Percentiles rank a stretch among this genome's conserved stretches.
Conservation (phyloP, 2,329 filamentous ascomycete genomes). For the Sporothrix inflata region DNA sequence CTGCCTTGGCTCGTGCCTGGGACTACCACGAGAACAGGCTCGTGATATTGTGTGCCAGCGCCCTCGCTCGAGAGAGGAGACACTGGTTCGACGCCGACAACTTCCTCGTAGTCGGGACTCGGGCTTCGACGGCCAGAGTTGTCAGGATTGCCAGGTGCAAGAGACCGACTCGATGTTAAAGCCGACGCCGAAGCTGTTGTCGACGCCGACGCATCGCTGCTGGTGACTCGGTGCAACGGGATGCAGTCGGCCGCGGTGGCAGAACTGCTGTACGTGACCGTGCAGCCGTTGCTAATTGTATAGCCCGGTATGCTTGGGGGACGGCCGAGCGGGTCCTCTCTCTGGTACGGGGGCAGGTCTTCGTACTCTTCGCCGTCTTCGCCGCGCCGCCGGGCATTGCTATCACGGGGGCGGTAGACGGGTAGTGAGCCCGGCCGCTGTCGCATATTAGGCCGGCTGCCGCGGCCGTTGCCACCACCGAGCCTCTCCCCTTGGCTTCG, state of each 20-base stretch:
- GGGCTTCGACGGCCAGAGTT: conserved; percentile 17
- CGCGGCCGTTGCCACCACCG: neutral
- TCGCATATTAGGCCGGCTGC: neutral
- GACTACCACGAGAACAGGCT: neutral
- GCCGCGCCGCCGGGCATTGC: neutral
- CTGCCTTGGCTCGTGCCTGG: neutral
- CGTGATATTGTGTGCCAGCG: neutral
- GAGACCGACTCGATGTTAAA: neutral
- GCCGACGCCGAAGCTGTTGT: neutral
- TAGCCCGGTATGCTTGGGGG: conserved; percentile 26
- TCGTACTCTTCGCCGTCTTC: conserved; percentile 20
- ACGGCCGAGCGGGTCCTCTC: conserved; percentile 26
- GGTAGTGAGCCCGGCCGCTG: conserved; percentile 18
- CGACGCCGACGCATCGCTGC: neutral
- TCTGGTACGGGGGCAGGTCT: conserved; percentile 26
- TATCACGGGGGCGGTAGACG: conserved; percentile 8
- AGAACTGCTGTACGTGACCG: neutral
- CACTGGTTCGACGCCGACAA: conserved; percentile 8
- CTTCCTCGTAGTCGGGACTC: conserved; percentile 16
- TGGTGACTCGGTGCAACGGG: neutral
- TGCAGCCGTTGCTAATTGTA: conserved; percentile 15
- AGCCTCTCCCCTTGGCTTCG: neutral
- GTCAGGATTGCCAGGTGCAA: neutral
- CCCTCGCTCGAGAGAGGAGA: neutral
- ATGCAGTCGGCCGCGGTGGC: neutral